phyloP scores from a whole-genome alignment of 345 rosid genomes.

The Arabis hirsuta region DNA sequence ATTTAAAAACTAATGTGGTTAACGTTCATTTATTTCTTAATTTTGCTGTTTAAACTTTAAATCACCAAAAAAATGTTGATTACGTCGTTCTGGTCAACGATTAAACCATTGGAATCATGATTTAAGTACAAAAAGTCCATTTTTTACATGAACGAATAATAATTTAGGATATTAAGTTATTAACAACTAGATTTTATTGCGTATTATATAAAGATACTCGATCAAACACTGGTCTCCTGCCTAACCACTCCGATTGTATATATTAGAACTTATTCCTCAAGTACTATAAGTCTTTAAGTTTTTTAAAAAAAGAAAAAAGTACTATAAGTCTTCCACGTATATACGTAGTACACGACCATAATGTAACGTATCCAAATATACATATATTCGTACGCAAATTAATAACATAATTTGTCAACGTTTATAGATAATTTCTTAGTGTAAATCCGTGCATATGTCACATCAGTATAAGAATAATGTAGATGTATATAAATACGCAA shows the following conservation, averaged over 20 bases:
- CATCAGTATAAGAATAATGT: conserved; percentile 15
- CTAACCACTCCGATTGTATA: conserved; percentile 33
- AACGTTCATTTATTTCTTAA: no score
- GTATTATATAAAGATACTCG: background rate
- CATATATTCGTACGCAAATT: conserved; percentile 2
- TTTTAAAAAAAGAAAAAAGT: no score
- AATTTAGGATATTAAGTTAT: background rate
- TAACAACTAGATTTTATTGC: background rate
- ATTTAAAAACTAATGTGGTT: no score
- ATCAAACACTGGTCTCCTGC: conserved; percentile 26
- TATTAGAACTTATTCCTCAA: conserved; percentile 23
- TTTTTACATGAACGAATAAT: background rate
- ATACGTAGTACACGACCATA: conserved; percentile 31
- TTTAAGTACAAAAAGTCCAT: background rate
- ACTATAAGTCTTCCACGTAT: conserved; percentile 11
- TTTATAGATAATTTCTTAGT: conserved; percentile 3
- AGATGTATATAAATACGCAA: background rate
- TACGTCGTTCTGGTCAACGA: background rate
- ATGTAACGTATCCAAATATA: conserved; percentile 20
- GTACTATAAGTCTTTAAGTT: background rate
- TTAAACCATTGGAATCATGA: background rate
- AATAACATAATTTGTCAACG: conserved; percentile 15
- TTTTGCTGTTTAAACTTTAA: background rate
- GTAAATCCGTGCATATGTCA: conserved; percentile 30
- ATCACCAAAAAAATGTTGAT: background rate